Evolutionary conservation across 2,329 filamentous ascomycete species (phyloP).

Genomic region (Fusarium pseudonygamai): DNA sequence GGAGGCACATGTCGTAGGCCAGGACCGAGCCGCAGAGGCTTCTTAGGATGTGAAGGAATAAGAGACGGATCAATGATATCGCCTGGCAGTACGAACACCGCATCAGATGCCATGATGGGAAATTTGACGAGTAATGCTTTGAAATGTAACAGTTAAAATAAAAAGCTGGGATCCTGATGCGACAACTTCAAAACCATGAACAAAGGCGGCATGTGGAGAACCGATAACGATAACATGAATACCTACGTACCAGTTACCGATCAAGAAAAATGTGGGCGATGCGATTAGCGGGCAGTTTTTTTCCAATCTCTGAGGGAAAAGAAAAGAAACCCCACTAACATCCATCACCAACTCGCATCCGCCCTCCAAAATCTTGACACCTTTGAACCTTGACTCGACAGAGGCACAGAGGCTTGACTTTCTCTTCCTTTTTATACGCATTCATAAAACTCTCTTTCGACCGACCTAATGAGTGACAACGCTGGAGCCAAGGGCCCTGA

Average conservation of each 20-base stretch:
- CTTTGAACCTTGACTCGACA: slow-evolving; percentile 18
- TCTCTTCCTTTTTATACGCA: slow-evolving; percentile 4
- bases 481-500: slow-evolving; percentile 56
- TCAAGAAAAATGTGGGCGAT: slow-evolving; percentile 36
- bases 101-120: slow-evolving; percentile 63
- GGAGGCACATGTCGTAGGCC: slow-evolving; percentile 85
- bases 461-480: slow-evolving; percentile 58
- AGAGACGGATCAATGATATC: slow-evolving; percentile 73
- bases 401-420: slow-evolving; percentile 21
- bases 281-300: slow-evolving; percentile 43
- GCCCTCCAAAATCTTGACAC: slow-evolving; percentile 38
- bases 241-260: slow-evolving; percentile 36
- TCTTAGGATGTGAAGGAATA: slow-evolving; percentile 74
- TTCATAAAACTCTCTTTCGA: slow-evolving; percentile 4
- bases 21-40: slow-evolving; percentile 81
- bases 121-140: not conserved
- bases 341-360: slow-evolving; percentile 24
- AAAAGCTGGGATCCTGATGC: slow-evolving; percentile 18
- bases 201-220: slow-evolving; percentile 20
- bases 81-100: slow-evolving; percentile 81
- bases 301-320: slow-evolving; percentile 36
- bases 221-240: slow-evolving; percentile 29
- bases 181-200: slow-evolving; percentile 29
- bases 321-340: slow-evolving; percentile 40
- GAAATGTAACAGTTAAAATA: not conserved